Evolutionary conservation across 305 asterid genomes (phyloP), one percentile per base, ranked within the genome.

Genomic region (Solanum hybrid): DNA sequence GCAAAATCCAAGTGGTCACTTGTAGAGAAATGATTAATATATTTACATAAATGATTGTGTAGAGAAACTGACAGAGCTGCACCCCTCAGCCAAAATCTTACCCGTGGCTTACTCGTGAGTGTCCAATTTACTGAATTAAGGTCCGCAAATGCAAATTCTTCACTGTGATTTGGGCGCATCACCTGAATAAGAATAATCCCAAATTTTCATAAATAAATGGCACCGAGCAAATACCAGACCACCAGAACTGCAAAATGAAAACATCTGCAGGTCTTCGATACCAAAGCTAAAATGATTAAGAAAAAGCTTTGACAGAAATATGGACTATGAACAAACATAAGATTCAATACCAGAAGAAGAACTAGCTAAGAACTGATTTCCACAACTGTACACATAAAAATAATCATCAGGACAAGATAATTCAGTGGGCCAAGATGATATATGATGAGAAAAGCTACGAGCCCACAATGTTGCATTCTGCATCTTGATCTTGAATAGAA

Each of bases 121-220:
- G 93, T 93, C 99, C 99, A 97, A 42, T 92, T 92, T 87, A 94
- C 92, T 66, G 95, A 92, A 91, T 96, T 97, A 73, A 97, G 93
- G 91, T 97, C 99, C 7, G 90, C 71, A 86, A 90, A 93, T 76
- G 93, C 90, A 90, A 93, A 92, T 89, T 94, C 96, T 34, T 89
- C 95, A 46, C 96, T 98, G 35, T 97, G 98, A 88, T 93, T 95
- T 40, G 95, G 79, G 89, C 93, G 96, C 99, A 96, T 92, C 42
- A 97, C 96, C 99, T 96, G 91, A 79, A 92, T 82, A 69, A 22
- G 72, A 64, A 64, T 64, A 64, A 77, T 88, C 31, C n/a, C 77
- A 88, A 87, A 87, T 3, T 38, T 73, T 87, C 86, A 88, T 42
- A 27, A 87, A 31, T 75, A 82, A 16, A 42, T 27, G 72, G 87